These are phyloP conservation scores for Hypsizygus marmoreus DNA, from an alignment of 768 basidiomycete genomes.

Conservation along the genomic window DNA sequence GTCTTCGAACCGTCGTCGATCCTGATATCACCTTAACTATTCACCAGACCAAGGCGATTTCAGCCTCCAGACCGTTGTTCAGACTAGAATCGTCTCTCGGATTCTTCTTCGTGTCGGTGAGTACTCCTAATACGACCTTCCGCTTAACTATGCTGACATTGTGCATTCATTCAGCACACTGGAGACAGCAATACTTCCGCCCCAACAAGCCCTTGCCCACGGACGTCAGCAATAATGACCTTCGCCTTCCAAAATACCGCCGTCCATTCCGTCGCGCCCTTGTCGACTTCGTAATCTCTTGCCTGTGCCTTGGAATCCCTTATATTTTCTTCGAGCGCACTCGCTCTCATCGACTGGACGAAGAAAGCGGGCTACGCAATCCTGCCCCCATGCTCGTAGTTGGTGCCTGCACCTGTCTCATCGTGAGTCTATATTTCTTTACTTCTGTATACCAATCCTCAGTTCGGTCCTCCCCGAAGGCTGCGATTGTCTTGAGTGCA, in stretches of 20 bases:
- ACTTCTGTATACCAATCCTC: conserved; percentile 11
- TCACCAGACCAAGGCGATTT: conserved; percentile 36
- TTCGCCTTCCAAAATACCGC: conserved; percentile 29
- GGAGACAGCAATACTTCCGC: conserved; percentile 73
- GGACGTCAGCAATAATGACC: conserved; percentile 37
- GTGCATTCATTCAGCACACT: conserved; percentile 46
- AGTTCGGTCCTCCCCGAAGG: conserved; percentile 42
- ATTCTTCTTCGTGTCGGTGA: conserved; percentile 68
- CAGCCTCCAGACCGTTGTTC: conserved; percentile 48
- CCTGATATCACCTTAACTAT: conserved; percentile 1
- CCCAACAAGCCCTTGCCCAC: conserved; percentile 66
- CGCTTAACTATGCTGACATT: neutral
- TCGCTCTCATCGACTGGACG: conserved; percentile 51
- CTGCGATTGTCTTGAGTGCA: conserved; percentile 78
- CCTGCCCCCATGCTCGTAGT: conserved; percentile 62
- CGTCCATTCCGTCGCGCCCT: conserved; percentile 49
- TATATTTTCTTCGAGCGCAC: conserved; percentile 68
- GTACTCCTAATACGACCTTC: conserved; percentile 21
- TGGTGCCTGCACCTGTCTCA: conserved; percentile 65
- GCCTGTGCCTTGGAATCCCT: conserved; percentile 77
- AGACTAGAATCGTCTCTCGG: conserved; percentile 67
- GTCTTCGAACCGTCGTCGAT: neutral
- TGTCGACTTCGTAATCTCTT: conserved; percentile 59
- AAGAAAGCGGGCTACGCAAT: conserved; percentile 55
- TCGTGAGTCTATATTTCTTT: conserved; percentile 44